Evolutionary conservation across 2,329 filamentous ascomycete genomes (phyloP), one percentile per base, ranked within the genome.

Genomic region (Fusarium albosuccineum): DNA sequence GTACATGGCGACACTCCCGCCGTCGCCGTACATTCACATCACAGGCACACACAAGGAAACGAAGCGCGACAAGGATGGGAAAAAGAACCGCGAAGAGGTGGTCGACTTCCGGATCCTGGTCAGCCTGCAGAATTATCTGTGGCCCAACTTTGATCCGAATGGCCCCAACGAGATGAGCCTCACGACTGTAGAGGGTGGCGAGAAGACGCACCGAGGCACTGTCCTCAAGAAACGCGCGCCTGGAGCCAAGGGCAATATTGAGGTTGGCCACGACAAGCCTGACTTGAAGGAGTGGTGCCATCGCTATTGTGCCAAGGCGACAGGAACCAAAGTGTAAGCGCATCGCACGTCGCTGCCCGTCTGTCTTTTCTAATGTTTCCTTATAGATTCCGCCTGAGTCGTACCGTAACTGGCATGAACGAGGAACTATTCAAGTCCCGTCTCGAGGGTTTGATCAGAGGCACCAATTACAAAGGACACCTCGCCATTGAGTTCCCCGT

Each of bases 201-300:
- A 71, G 14, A 71, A 71, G 45, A 71, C 68, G 10, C 70, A 70
- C 26, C 69, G 69, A 9, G 69, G 68, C 5, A 70, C 68, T 10
- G 36, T 71, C 3, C 10, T 71, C 1, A 71, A 60, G 37, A 49
- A 46, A 4, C 59, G 69, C 1, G 60, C 68, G 3, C 42, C 56
- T 14, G 69, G 68, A 1, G 64, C 36, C 1, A 71, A 70, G 9
- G 40, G 64, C 3, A 68, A 58, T 3, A 51, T 71, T 0, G 69
- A 71, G 14, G 66, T 71, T 46, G 69, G 69, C 2, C 63, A 70
- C 17, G n/a, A 16, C 2, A 70, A 70, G 26, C 56, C 69, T 3
- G 45, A 29, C 8, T 4, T 71, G 2, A 66, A 63, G n/a, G 68
- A 71, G 33, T 71, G 69, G 69, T 71, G 64, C 7, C 69, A 71